These are phyloP conservation scores for Pseudogymnoascus sp. DNA, from an alignment of 2,329 filamentous ascomycete species.

Conservation along the genomic window DNA sequence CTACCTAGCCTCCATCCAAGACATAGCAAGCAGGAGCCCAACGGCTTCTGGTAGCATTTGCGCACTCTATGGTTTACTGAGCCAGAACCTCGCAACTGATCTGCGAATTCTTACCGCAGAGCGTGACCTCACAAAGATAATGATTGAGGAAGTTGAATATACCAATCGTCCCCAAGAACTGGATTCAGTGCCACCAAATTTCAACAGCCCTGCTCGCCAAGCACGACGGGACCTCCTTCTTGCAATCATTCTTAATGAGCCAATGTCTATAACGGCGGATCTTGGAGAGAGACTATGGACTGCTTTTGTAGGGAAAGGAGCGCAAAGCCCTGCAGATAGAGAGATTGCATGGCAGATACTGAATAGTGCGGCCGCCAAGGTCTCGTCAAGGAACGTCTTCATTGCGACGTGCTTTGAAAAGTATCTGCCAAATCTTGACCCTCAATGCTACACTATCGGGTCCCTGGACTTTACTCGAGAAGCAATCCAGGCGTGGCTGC, in stretches of 20 bases:
- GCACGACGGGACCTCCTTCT: conserved; percentile 50
- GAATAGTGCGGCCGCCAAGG: conserved; percentile 37
- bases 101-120: conserved; percentile 49
- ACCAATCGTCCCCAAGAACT: conserved; percentile 16
- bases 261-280: conserved; percentile 51
- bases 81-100: conserved; percentile 39
- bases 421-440: conserved; percentile 48
- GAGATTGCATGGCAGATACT: conserved; percentile 62
- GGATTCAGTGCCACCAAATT: conserved; percentile 23
- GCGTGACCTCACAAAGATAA: conserved; percentile 51
- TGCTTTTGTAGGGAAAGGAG: conserved; percentile 57
- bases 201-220: conserved; percentile 36
- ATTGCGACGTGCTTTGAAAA: conserved; percentile 43
- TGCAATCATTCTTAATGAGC: conserved; percentile 51
- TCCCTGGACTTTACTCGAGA: conserved; percentile 55
- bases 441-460: conserved; percentile 50
- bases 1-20: conserved; percentile 56
- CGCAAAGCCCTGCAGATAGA: conserved; percentile 51
- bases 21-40: conserved; percentile 54
- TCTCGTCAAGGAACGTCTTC: conserved; percentile 45
- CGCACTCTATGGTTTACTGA: conserved; percentile 46
- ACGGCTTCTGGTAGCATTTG: conserved; percentile 67
- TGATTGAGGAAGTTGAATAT: conserved; percentile 57
- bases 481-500: conserved; percentile 40
- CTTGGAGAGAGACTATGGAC: conserved; percentile 62